Base-by-base conservation (phyloP, 2,329 filamentous ascomycete genomes). In the Penicillium sp. region DNA sequence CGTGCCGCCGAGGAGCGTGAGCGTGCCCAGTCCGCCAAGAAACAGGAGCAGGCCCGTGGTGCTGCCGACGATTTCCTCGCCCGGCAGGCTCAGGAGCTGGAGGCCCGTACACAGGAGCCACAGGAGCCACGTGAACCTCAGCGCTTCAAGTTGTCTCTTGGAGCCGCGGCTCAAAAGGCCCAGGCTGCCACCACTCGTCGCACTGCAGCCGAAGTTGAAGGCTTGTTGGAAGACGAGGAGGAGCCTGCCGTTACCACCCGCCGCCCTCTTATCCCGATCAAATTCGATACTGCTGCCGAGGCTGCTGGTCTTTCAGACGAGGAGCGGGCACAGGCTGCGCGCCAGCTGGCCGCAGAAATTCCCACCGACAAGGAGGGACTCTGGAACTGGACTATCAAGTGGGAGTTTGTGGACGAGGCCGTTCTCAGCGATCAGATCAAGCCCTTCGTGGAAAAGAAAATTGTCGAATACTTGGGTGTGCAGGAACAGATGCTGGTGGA, bases 401-500 rank as follows among this genome's bases (percentile, higher is more conserved):
- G 95, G 95, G 89, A 96, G 51, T 91, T 88, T 75, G 83, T 99
- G 72, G 91, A 96, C 71, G 89, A 95, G 60, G 81, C 83, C 16
- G 84, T 95, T 43, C 86, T 98, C 58, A 85, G 86, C 59, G 90
- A 96, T 62, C 93, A 97, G 72, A 85, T 99, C 66, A 87, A 90
- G 69, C 93, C 93, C 29, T 99, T 97, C 78, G 91, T 98, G 55
- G 92, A 96, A 80, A 96, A 96, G 84, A 99, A 98, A 83, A 91
- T 98, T 66, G 89, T 99, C 59, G 95, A 99, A 76, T 96, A 95
- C 68, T 84, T 99, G 49, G 96, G 96, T 58, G 90, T 99, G 57
- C 92, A 98, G 77, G 95, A 99, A 75, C 91, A 98, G 77, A 88
- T 97, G 78, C 81, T 99, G 48, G 92, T 99, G 31, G 93, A 96